Percentiles rank a stretch among this genome's conserved stretches.
These are phyloP conservation scores for Debaryomycetaceae sp. DNA, from an alignment of 1,139 yeast genomes.

Conservation along the genomic window DNA sequence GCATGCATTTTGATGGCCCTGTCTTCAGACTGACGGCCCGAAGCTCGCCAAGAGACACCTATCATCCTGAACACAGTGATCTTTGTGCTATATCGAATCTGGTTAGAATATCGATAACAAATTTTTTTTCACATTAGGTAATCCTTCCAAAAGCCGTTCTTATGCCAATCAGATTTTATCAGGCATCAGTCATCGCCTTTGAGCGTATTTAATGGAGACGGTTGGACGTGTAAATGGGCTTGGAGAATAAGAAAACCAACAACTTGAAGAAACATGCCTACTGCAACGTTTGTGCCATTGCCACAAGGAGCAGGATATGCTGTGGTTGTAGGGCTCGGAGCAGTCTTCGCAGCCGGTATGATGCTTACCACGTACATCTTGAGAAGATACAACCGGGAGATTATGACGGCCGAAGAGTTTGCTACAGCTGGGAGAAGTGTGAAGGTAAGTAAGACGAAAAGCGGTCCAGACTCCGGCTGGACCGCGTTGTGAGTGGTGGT, in stretches of 20 bases:
- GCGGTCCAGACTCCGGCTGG: no score
- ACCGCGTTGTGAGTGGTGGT: no score
- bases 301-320: conserved; percentile 91
- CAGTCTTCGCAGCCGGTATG: conserved; percentile 79
- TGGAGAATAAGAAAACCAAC: no score
- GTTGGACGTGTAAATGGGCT: no score
- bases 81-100: neutral
- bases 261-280: conserved; percentile 1
- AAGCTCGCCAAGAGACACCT: neutral
- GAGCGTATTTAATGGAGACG: no score
- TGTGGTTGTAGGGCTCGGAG: conserved; percentile 83
- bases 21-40: neutral
- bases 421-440: conserved; percentile 86
- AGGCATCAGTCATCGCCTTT: no score
- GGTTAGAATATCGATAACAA: neutral
- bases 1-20: no score
- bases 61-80: neutral
- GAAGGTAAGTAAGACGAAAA: conserved; percentile 21
- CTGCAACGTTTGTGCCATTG: conserved; percentile 15
- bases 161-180: no score
- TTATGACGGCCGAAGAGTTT: conserved; percentile 85
- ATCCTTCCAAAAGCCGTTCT: neutral
- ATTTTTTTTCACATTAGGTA: neutral
- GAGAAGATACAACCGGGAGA: conserved; percentile 72
- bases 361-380: conserved; percentile 65